Evolutionary conservation across 495 filamentous ascomycete genomes (phyloP), one percentile per base, ranked within the genome.

Genomic region (Aspergillus sclerotiicarbonarius): DNA sequence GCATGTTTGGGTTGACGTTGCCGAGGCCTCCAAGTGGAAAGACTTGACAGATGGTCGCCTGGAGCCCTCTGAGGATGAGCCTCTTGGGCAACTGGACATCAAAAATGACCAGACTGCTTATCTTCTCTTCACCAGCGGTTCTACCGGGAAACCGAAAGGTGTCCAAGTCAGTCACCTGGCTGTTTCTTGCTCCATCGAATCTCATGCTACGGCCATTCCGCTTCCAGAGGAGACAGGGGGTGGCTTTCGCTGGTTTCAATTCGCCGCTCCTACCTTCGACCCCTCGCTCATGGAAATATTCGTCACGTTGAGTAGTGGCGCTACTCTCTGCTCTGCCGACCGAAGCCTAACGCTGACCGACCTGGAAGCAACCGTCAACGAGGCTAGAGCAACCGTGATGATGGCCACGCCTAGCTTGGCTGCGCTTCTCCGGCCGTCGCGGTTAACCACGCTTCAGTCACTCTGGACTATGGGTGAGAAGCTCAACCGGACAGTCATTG

Each of bases 251-350:
- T 80, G 90, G 37, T 92, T 92, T 65, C 90, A 95, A 66, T 92
- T 92, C 64, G 89, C 90, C 0, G 82, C 87, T 13, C 87, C 89
- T 0, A 91, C 88, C 0, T 94, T 94, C 61, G 90, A 94, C 59
- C 90, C 92, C 0, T 91, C 87, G 0, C 80, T 92, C 0, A 92
- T 92, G 65, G 90, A 94, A 66, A 90, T 90, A 8, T 94, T 92
- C 74, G 92, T 91, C 60, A 84, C 90, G 0, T 63, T 90, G 0
- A 84, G 82, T 37, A 76, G 85, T 37, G 87, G 88, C 3, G 72
- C 68, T 37, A 90, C 88, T 0, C 78, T 95, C 20, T 71, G 68
- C 55, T 67, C 63, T 6, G 68, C 68, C 9, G 54, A 65, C n/a
- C 63, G 68, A 18, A 57, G 20, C 10, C 58, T 71, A 4, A 66